Base-by-base conservation (phyloP, 2,329 filamentous ascomycete genomes). In the Rhytidhysteron rufulum region DNA sequence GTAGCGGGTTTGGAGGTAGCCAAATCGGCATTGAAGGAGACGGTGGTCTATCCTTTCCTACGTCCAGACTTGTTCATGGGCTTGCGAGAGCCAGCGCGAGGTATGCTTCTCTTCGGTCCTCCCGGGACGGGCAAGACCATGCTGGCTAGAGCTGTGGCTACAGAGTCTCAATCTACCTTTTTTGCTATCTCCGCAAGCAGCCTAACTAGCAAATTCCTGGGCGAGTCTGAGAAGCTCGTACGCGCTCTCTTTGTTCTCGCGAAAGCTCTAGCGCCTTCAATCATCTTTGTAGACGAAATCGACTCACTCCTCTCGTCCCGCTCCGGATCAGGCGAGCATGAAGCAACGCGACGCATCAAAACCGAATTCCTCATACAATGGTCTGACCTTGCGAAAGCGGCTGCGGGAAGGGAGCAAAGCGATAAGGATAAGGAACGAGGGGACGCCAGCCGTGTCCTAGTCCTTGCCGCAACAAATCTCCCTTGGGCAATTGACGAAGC, bases 71-170 rank as follows among this genome's bases (percentile, higher is more conserved):
- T 98, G 2, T 98, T 98, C 69, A 93, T 91, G 79, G 93, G 93
- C 0, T 75, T 98, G 9, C 85, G 93, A 29, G 93, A 98, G 60
- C 93, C 93, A 16, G 91, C 93, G 11, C 77, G 89, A 42, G 93
- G 93, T 5, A 97, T 98, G 88, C 75, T 98, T 1, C 75, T 98
- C 1, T 98, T 98, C 59, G 93, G 93, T 0, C 93, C 93, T 1
- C 93, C 93, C 0, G 93, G 93, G n/a, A 98, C 93, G 0, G 93
- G 93, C 38, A 98, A 98, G 67, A 98, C 93, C 0, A 98, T 98
- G 93, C 73, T 98, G 27, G 93, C 93, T 8, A 80, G 93, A 48
- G 89, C 88, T 7, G 91, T 97, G 1, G 93, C 93, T 1, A 97
- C 93, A 0, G 93, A 98, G 65, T 95, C 88, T 2, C 85, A 83